Percentiles rank a stretch among this genome's conserved stretches.
phyloP scores from a whole-genome alignment of 768 basidiomycete genomes.

The Lanmaoa pseudosensibilis region DNA sequence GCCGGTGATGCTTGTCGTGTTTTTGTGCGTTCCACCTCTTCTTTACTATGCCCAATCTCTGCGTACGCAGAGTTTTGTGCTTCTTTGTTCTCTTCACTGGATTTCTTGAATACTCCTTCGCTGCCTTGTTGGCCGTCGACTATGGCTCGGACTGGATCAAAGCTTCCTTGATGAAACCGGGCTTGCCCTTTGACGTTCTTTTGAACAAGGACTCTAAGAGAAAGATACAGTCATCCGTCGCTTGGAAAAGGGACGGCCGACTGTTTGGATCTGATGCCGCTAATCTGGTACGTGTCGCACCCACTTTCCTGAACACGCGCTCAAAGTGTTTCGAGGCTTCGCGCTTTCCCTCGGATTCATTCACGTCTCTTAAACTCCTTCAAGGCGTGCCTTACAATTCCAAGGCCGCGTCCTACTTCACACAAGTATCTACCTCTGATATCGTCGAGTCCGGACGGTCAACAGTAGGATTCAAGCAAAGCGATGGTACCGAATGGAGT shows the following conservation, averaged over 20 bases:
- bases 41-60: slow-evolving; percentile 22
- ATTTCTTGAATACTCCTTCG: slow-evolving; percentile 42
- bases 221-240: slow-evolving; percentile 87
- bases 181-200: slow-evolving; percentile 92
- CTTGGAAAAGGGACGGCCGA: slow-evolving; percentile 89
- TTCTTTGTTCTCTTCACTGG: slow-evolving; percentile 25
- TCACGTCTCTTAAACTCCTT: slow-evolving; percentile 81
- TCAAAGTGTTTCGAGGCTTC: slow-evolving; percentile 60
- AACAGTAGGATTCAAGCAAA: slow-evolving; percentile 58
- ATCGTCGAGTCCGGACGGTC: slow-evolving; percentile 54
- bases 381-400: slow-evolving; percentile 70
- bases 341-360: slow-evolving; percentile 86
- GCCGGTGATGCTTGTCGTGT: slow-evolving; percentile 13
- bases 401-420: slow-evolving; percentile 56
- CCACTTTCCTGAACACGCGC: neutral
- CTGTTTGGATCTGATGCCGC: slow-evolving; percentile 88
- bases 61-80: slow-evolving; percentile 28
- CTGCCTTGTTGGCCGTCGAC: slow-evolving; percentile 92
- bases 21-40: slow-evolving; percentile 8
- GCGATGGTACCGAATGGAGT: slow-evolving; percentile 69
- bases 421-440: slow-evolving; percentile 54
- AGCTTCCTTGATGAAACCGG: slow-evolving; percentile 92
- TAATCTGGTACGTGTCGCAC: slow-evolving; percentile 64
- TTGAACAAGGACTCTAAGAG: slow-evolving; percentile 97
- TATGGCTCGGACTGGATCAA: slow-evolving; percentile 99